Evolutionary conservation across 768 basidiomycete genomes (phyloP).

Genomic region (Xerocomus spinulosus): DNA sequence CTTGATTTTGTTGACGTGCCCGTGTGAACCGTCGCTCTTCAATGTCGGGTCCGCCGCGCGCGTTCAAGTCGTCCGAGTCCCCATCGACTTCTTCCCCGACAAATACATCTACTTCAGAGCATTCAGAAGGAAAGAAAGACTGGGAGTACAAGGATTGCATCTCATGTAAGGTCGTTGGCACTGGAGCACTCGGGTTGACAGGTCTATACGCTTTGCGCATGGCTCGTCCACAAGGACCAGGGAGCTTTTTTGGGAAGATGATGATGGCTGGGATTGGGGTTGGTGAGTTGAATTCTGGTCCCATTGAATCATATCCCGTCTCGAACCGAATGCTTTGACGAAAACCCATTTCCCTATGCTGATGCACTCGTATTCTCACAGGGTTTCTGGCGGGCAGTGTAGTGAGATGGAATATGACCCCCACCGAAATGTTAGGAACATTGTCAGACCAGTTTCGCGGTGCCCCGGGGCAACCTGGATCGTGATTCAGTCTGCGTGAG

Average conservation of each 20-base stretch:
- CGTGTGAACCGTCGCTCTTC: background rate
- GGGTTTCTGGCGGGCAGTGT: constrained; percentile 29
- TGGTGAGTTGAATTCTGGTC: constrained; percentile 36
- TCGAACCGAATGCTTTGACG: no score
- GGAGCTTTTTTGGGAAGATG: constrained; percentile 55
- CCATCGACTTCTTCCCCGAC: background rate
- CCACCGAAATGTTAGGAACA: constrained; percentile 19
- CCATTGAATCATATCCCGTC: no score
- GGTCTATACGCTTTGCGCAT: constrained; percentile 66
- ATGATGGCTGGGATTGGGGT: constrained; percentile 60
- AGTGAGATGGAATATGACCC: constrained; percentile 29
- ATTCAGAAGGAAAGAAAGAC: constrained; percentile 5
- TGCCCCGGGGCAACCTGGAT: background rate
- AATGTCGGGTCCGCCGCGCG: constrained; percentile 21
- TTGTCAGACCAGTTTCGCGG: constrained; percentile 11
- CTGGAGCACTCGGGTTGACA: constrained; percentile 55
- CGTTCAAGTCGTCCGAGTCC: constrained; percentile 2
- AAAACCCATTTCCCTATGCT: constrained; percentile 5
- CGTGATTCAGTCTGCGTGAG: constrained; percentile 1
- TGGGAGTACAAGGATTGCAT: constrained; percentile 49
- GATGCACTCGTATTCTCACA: constrained; percentile 5
- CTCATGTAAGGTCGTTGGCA: constrained; percentile 66
- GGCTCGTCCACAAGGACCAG: constrained; percentile 59
- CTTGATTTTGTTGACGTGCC: background rate
- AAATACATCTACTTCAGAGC: background rate